Conservation (phyloP, 2,329 filamentous ascomycete species). For the Diaporthe australafricana region DNA sequence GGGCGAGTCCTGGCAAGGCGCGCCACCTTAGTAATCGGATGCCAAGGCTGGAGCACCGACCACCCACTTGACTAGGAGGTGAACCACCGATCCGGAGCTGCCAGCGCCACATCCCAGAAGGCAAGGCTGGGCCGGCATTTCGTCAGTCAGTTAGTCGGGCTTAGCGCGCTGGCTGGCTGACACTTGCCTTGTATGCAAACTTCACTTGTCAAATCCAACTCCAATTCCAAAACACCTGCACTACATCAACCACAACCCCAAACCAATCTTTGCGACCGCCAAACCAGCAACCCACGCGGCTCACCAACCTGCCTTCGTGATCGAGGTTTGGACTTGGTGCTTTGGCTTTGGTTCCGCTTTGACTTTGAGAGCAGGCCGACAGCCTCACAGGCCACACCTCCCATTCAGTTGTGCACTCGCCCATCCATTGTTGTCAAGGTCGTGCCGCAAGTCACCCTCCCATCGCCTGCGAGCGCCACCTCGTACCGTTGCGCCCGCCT, state of each 20-base stretch:
- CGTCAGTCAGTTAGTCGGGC: background rate
- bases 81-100: slow-evolving; percentile 18
- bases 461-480: background rate
- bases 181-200: slow-evolving; percentile 25
- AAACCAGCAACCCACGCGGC: slow-evolving; percentile 7
- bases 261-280: background rate
- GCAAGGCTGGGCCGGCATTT: slow-evolving; percentile 8
- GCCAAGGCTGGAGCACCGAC: background rate
- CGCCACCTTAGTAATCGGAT: background rate
- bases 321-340: slow-evolving; percentile 21
- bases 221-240: slow-evolving; percentile 27
- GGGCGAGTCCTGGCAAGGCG: too few species aligned
- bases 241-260: slow-evolving; percentile 2
- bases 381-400: background rate
- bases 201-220: slow-evolving; percentile 29
- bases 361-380: slow-evolving; percentile 12
- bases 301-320: background rate
- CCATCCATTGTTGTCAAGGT: slow-evolving; percentile 33
- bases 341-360: slow-evolving; percentile 7
- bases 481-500: slow-evolving; percentile 13
- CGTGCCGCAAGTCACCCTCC: slow-evolving; percentile 1
- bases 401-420: background rate
- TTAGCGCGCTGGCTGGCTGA: slow-evolving; percentile 16
- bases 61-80: background rate
- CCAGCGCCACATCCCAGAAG: slow-evolving; percentile 7